Base-by-base conservation (phyloP, 1,139 yeast genomes). In the Blastobotrys elegans region DNA sequence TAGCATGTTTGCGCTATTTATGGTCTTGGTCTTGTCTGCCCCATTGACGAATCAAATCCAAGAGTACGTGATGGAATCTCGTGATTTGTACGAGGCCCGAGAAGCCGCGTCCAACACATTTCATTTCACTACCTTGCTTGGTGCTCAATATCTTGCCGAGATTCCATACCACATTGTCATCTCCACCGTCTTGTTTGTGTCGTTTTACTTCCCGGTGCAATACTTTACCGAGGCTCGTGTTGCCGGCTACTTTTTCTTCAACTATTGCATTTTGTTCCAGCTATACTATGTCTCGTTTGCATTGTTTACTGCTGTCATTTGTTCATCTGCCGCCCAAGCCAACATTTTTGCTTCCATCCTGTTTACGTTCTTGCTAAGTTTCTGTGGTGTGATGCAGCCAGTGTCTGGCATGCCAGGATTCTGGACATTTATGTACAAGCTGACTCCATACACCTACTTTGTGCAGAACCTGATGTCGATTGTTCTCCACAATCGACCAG, bases 371-470 rank as follows among this genome's bases (percentile, higher is more conserved):
- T 60, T 70, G 65, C 63, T 78, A 60, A 66, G 76, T 49, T 79
- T 79, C 74, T 76, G 82, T 67, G 84, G 84, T 70, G 77, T 77
- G 39, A 62, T 79, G 56, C 78, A 74, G 50, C 74, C 77, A 32
- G 62, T 58, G 34, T 59, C 66, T 17, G 68, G 61, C 40, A 70
- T 77, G 71, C 80, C 83, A 20, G 74, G 77, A 7, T 78, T 79
- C 67, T 79, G 82, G 82, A 16, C 34, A 14, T 76, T 77, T 60
- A 75, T 79, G 80, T 78, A 75, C 67, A 68, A 75, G 50, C 67
- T 71, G 20, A 74, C 78, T 24, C 82, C 84, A 16, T 71, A 75
- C 56, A 78, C 82, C 2, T 79, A 77, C 59, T 75, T 78, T 63
- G 69, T 78, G 35, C 72, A 72, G 47, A 68, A 74, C 10, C 61